These are phyloP conservation scores for Russula sp. DNA, from an alignment of 768 basidiomycete species.

Conservation along the genomic window DNA sequence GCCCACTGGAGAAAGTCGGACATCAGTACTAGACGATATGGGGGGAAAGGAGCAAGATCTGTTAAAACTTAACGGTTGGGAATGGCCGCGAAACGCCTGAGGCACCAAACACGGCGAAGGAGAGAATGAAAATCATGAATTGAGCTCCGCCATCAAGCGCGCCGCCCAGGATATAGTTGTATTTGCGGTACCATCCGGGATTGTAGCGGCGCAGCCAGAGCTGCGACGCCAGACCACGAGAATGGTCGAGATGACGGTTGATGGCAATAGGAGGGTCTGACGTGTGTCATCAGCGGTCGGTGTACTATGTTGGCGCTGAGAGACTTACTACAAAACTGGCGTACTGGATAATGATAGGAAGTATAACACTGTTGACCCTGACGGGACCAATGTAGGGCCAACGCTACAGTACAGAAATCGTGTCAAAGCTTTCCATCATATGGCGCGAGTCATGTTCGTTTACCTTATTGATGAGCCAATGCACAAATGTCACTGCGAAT, in stretches of 20 bases:
- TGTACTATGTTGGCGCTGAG: not conserved
- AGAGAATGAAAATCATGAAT: slow-evolving; percentile 60
- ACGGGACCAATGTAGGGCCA: slow-evolving; percentile 55
- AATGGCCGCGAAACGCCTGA: slow-evolving; percentile 49
- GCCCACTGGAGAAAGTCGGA: slow-evolving; percentile 40
- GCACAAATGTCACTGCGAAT: slow-evolving; percentile 49
- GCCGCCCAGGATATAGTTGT: slow-evolving; percentile 66
- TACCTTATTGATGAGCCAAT: slow-evolving; percentile 55
- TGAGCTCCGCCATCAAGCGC: slow-evolving; percentile 65
- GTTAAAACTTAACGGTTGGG: slow-evolving; percentile 37
- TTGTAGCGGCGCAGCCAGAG: slow-evolving; percentile 33
- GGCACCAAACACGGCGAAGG: slow-evolving; percentile 64
- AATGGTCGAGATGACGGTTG: slow-evolving; percentile 47
- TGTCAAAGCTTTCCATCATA: slow-evolving; percentile 3
- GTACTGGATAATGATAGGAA: slow-evolving; percentile 54
- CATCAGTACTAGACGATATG: not conserved
- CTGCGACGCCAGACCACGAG: slow-evolving; percentile 54
- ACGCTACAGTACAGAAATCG: slow-evolving; percentile 37
- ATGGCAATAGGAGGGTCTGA: slow-evolving; percentile 43
- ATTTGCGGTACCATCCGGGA: slow-evolving; percentile 57
- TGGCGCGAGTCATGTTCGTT: not conserved
- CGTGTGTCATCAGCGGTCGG: not conserved
- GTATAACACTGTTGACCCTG: slow-evolving; percentile 48
- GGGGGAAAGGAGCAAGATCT: not conserved
- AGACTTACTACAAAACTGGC: slow-evolving; percentile 40